Base-by-base conservation (phyloP, 768 basidiomycete species). In the Naganishia randhawae region DNA sequence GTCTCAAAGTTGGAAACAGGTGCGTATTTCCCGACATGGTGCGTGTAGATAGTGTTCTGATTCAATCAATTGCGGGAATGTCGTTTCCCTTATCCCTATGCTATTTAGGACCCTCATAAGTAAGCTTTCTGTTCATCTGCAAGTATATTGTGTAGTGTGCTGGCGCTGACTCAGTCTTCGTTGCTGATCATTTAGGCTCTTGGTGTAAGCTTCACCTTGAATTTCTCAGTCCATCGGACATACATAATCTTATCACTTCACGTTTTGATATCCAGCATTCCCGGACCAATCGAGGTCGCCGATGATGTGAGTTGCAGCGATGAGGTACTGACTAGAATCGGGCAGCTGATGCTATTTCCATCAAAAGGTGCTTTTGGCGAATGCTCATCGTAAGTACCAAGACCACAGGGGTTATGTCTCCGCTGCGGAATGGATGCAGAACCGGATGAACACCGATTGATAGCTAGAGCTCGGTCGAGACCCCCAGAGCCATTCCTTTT, bases 361-460 rank as follows among this genome's bases (percentile, higher is more conserved):
- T 50, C 72, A n/a, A n/a, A n/a, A 89, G 85, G 93, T 98, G 68
- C 87, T 98, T 72, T 87, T 83, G 74, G 92, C 93, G 75, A 97
- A 97, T 83, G 95, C 96, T 0, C 91, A 90, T 73, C 92, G 92
- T 0, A 66, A 65, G 35, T 72, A 72, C 41, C 22, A 31, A 16
- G 9, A n/a, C n/a, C n/a, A n/a, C n/a, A n/a, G n/a, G n/a, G n/a
- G n/a, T n/a, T n/a, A n/a, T n/a, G n/a, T n/a, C n/a, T n/a, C n/a
- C n/a, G n/a, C n/a, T n/a, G n/a, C n/a, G n/a, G n/a, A n/a, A n/a
- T n/a, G n/a, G n/a, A n/a, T n/a, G n/a, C n/a, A n/a, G n/a, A n/a
- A n/a, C n/a, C n/a, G n/a, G n/a, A n/a, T n/a, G n/a, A n/a, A n/a
- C n/a, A n/a, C n/a, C n/a, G n/a, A n/a, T n/a, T n/a, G n/a, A n/a